phyloP scores from a whole-genome alignment of 495 filamentous ascomycete genomes.

The Podospora comata region DNA sequence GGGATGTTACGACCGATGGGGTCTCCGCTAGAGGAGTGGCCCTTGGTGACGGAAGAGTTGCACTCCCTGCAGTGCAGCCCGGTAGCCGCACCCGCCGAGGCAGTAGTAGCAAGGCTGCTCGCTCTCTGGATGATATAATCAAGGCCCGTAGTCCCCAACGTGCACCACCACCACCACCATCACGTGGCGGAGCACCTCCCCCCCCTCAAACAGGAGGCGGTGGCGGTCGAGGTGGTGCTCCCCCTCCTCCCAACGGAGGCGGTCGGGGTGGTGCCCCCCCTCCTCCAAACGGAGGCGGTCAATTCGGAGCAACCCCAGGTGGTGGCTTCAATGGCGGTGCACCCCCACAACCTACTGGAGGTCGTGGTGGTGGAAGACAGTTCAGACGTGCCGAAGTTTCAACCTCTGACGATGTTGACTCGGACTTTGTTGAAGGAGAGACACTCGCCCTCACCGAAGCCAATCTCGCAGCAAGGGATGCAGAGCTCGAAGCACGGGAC shows the following conservation, averaged over 20 bases:
- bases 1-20: not conserved
- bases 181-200: no score
- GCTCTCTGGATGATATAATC: not conserved
- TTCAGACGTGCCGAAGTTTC: not conserved
- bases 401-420: not conserved
- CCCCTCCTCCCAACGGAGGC: no score
- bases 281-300: no score
- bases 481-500: not conserved
- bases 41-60: not conserved
- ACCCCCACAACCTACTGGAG: no score
- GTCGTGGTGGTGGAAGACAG: not conserved
- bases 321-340: not conserved
- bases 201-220: no score
- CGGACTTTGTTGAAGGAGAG: not conserved
- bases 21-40: not conserved
- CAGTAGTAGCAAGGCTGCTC: not conserved
- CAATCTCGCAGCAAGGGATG: not conserved
- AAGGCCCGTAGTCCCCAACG: not conserved
- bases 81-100: not conserved
- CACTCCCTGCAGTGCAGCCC: not conserved
- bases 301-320: no score
- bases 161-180: no score
- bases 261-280: no score
- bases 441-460: not conserved
- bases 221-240: no score